These are phyloP conservation scores for Quercus bicolor DNA, from an alignment of 306 rosid genomes.

Conservation along the genomic window DNA sequence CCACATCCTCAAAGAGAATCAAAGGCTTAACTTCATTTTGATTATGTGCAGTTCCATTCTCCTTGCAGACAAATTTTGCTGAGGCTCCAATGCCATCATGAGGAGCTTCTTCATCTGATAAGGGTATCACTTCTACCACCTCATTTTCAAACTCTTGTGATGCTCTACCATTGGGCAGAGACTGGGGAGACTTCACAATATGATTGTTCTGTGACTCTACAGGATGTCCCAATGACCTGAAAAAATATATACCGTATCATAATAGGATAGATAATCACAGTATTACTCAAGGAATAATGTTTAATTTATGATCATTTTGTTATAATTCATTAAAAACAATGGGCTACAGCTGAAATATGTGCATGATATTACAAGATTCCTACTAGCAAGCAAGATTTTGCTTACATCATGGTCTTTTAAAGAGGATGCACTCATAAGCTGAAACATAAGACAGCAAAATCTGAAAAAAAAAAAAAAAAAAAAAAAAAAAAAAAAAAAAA, in stretches of 20 bases:
- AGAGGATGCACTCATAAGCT: not conserved
- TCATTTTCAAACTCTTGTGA: slow-evolving; percentile 34
- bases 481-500: no score
- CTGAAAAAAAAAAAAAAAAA: not conserved
- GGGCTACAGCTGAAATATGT: not conserved
- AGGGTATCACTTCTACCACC: slow-evolving; percentile 37
- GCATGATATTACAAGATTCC: not conserved
- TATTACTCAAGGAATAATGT: not conserved
- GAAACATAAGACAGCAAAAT: not conserved
- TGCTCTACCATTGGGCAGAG: slow-evolving; percentile 31
- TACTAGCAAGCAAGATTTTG: not conserved
- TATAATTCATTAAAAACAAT: not conserved
- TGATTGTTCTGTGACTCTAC: slow-evolving; percentile 30
- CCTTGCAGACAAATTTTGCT: slow-evolving; percentile 23
- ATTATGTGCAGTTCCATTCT: slow-evolving; percentile 19
- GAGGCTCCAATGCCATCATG: slow-evolving; percentile 28
- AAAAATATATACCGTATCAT: slow-evolving; percentile 10
- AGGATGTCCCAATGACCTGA: slow-evolving; percentile 45
- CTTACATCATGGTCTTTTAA: not conserved
- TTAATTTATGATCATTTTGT: not conserved
- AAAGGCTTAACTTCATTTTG: slow-evolving; percentile 42
- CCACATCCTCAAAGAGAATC: slow-evolving; percentile 86
- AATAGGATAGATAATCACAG: slow-evolving; percentile 5
- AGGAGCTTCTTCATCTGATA: slow-evolving; percentile 46
- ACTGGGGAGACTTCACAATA: slow-evolving; percentile 25